A percentile compares a stretch with the other conserved stretches of the same genome.
phyloP scores from a whole-genome alignment of 495 filamentous ascomycete species.

The Lasiosphaeria hispida region DNA sequence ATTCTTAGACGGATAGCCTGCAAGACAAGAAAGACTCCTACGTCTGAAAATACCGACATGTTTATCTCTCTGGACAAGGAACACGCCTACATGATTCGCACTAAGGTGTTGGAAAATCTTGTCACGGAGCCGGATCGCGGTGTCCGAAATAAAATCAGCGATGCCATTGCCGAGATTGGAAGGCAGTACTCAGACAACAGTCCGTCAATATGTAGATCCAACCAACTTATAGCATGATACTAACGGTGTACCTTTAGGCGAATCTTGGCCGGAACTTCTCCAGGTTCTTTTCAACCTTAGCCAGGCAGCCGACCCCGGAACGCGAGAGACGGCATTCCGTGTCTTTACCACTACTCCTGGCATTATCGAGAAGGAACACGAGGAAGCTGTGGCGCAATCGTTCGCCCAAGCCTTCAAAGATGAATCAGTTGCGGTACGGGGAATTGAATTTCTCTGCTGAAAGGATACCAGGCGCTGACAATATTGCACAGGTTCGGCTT shows the following conservation, averaged over 20 bases:
- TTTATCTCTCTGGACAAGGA: constrained; percentile 71
- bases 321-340: constrained; percentile 86
- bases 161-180: constrained; percentile 92
- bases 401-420: constrained; percentile 93
- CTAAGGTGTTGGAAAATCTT: constrained; percentile 75
- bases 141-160: constrained; percentile 91
- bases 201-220: constrained; percentile 43
- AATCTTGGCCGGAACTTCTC: constrained; percentile 89
- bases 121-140: constrained; percentile 63
- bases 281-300: constrained; percentile 82
- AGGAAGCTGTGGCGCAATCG: constrained; percentile 75
- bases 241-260: constrained; percentile 51
- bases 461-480: constrained; percentile 12
- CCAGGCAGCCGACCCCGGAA: constrained; percentile 72
- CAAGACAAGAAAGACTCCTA: constrained; percentile 73
- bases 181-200: constrained; percentile 90
- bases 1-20: constrained; percentile 92
- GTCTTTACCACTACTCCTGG: constrained; percentile 94
- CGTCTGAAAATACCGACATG: constrained; percentile 71
- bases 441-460: not conserved
- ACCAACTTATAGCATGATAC: not conserved
- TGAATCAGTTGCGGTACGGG: constrained; percentile 68
- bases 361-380: constrained; percentile 94
- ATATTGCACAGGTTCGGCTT: constrained; percentile 64
- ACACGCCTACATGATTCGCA: constrained; percentile 73